Evolutionary conservation across 306 rosid genomes (phyloP).

Genomic region (Cicer pinnatifidum): DNA sequence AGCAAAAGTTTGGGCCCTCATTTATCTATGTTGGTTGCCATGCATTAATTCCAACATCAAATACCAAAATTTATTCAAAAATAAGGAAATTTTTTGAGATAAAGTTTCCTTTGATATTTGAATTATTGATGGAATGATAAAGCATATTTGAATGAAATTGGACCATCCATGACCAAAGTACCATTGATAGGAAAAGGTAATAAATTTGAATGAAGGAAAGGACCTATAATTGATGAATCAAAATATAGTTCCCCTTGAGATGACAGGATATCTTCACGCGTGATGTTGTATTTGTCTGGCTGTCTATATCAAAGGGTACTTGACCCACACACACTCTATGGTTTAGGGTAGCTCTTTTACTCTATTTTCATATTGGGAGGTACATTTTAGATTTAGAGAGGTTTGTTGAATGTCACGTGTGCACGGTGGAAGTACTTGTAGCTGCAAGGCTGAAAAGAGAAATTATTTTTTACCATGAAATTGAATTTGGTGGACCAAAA

Average conservation of each 20-base stretch:
- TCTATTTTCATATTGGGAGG: slow-evolving; percentile 13
- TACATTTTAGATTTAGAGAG: slow-evolving; percentile 18
- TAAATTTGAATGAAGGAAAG: slow-evolving; percentile 22
- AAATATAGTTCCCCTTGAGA: slow-evolving; percentile 31
- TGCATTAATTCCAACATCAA: slow-evolving; percentile 28
- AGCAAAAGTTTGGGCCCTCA: slow-evolving; percentile 26
- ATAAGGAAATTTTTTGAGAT: background rate
- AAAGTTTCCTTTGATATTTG: slow-evolving; percentile 18
- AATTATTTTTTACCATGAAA: slow-evolving; percentile 1
- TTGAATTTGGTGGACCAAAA: slow-evolving; percentile 34
- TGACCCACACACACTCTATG: slow-evolving; percentile 40
- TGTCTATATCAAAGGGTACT: slow-evolving; percentile 39
- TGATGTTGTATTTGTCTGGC: slow-evolving; percentile 30
- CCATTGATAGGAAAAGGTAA: slow-evolving; percentile 39
- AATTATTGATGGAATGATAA: slow-evolving; percentile 34
- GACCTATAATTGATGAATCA: slow-evolving; percentile 45
- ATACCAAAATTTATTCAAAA: background rate
- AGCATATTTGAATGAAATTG: slow-evolving; percentile 29
- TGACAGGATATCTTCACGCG: slow-evolving; percentile 49
- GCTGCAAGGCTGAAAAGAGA: background rate
- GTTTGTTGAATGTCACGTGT: slow-evolving; percentile 28
- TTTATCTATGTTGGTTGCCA: background rate
- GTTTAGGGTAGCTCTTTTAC: slow-evolving; percentile 11
- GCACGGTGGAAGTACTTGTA: slow-evolving; percentile 13
- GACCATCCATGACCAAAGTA: slow-evolving; percentile 36